Base-by-base conservation (phyloP, 225 moss, liverwort and hornwort genomes). In the Asterella californica region DNA sequence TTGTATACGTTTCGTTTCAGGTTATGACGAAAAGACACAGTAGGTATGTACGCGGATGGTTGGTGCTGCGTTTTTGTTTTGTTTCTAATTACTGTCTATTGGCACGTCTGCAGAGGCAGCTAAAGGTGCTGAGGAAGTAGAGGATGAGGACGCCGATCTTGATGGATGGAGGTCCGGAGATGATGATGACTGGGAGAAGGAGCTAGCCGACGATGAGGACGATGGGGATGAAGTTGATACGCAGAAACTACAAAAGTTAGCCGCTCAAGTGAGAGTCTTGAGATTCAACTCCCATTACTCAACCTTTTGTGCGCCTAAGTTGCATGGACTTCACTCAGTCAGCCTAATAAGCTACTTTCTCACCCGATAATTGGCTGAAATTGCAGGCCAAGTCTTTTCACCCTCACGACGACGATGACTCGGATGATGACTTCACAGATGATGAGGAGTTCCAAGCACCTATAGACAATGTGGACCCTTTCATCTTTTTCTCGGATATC, bases 361-460 rank as follows among this genome's bases (percentile, higher is more conserved):
- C 38, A 53, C 14, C 2, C 60, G 34, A 50, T 21, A 25, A 22
- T 55, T 52, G 0, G 15, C 36, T 59, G 45, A 57, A n/a, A 62
- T 6, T 38, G 62, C 91, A 99, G 99, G 95, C 89, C 34, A 99
- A 91, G 80, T 91, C 89, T 5, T 88, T 89, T 42, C 93, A 91
- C 54, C 89, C 94, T 42, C 93, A 91, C 55, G 90, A 90, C 50
- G 95, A 93, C 0, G 97, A 97, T 29, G 95, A 95, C 36, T 92
- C 93, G 22, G 93, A 88, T 42, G 99, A 99, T 74, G 99, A 99
- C 80, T 97, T 93, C 9, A 90, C 92, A 1, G 99, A 99, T 59
- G 99, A 99, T 80, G 95, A 99, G 86, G 99, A 99, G 81, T 99
- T 99, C 75, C 95, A 99, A 84, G 91, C 99, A 76, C 99, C 99